Conservation (phyloP, 2,329 filamentous ascomycete genomes). For the Fusarium fracticaudum region DNA sequence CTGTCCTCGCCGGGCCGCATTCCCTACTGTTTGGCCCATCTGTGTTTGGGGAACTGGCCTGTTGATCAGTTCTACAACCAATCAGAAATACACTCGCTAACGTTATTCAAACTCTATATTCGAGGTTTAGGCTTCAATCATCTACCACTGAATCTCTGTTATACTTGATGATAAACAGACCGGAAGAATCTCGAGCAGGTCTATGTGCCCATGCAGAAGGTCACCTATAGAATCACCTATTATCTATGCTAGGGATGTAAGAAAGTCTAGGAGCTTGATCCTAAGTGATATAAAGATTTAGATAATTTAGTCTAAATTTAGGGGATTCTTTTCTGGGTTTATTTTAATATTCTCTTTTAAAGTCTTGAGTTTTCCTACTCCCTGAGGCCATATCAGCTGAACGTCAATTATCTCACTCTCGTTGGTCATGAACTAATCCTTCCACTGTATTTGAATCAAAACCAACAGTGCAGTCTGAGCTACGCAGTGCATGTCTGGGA, state of each 20-base stretch:
- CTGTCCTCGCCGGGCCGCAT: not conserved
- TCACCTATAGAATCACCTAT: not conserved
- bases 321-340: not conserved
- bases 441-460: not conserved
- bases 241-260: not conserved
- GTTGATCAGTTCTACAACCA: slow-evolving; percentile 6
- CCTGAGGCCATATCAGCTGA: not conserved
- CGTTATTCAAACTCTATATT: not conserved
- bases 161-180: slow-evolving; percentile 47
- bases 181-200: not conserved
- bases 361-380: not conserved
- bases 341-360: not conserved
- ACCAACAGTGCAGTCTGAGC: not conserved
- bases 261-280: not conserved
- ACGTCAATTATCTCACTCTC: not conserved
- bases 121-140: not conserved
- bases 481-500: not conserved
- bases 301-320: not conserved
- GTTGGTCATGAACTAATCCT: not conserved
- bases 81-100: not conserved
- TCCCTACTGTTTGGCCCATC: not conserved
- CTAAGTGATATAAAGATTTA: not conserved
- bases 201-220: not conserved
- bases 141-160: not conserved
- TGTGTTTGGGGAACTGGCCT: not conserved